Conservation (phyloP, 805 yeast species). For the Metschnikowia cubensis region DNA sequence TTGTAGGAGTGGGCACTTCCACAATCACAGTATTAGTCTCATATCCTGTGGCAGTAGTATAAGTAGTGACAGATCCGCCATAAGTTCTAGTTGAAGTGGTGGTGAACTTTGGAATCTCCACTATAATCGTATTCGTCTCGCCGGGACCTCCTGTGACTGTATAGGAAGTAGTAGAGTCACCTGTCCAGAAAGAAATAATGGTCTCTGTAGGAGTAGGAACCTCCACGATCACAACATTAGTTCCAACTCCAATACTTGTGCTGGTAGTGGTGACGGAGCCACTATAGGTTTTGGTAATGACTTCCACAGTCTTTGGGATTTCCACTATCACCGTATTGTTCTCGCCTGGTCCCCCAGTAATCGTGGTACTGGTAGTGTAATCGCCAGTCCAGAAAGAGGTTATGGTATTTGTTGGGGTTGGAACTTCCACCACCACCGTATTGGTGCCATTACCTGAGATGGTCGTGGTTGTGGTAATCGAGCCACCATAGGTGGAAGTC, state of each 20-base stretch:
- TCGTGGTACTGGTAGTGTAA: conserved; percentile 5
- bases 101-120: conserved; percentile 9
- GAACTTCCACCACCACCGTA: conserved; percentile 13
- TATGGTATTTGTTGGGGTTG: conserved; percentile 11
- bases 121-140: conserved; percentile 8
- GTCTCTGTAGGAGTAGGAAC: conserved; percentile 13
- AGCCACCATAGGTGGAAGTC: conserved; percentile 12
- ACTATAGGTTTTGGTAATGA: conserved; percentile 12
- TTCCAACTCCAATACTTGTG: background rate
- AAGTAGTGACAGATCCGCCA: conserved; percentile 5
- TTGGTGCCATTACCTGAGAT: background rate
- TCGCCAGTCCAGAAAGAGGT: conserved; percentile 9
- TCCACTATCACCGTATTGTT: conserved; percentile 15
- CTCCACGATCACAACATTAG: conserved; percentile 12
- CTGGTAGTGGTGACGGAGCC: conserved; percentile 1
- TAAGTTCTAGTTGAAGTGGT: conserved; percentile 10
- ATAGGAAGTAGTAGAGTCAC: conserved; percentile 2
- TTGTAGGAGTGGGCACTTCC: conserved; percentile 14
- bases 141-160: conserved; percentile 6
- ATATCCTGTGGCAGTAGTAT: conserved; percentile 3
- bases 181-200: conserved; percentile 8
- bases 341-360: conserved; percentile 1
- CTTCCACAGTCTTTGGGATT: conserved; percentile 4
- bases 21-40: conserved; percentile 6
- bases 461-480: background rate